Base-by-base conservation (phyloP, 768 basidiomycete genomes). In the Pulveroboletus sp. region DNA sequence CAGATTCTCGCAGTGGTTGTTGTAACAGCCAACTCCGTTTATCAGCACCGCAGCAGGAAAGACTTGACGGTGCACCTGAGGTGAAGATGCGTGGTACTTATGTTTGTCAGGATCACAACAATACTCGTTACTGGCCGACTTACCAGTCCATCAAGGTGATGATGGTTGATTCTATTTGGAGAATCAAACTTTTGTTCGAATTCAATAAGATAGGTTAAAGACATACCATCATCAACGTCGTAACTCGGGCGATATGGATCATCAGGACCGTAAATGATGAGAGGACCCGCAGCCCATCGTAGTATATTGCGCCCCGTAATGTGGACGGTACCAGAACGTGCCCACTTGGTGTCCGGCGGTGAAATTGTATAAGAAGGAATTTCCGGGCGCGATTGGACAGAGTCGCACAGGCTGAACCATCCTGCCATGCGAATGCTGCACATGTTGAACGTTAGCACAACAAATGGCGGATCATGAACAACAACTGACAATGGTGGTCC, bases 211-310 rank as follows among this genome's bases (percentile, higher is more conserved):
- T 14, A 6, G 20, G 21, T 14, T 21, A 32, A 40, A 3, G 29
- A 37, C 56, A 2, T 43, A 63, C 59, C 62, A 40, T 59, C 58
- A 25, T 60, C 61, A 13, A 58, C 33, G 35, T 63, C 58, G 47
- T 60, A 63, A 31, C 46, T 24, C 33, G 58, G 12, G 27, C 8
- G 27, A 29, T 29, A 29, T 29, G 27, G 27, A 43, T 56, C 53
- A 23, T 56, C 43, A 32, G 65, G 67, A 50, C 74, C 71, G 29
- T 74, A 73, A 24, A 77, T 61, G 11, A 79, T 70, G 27, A 78
- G 32, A 10, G 70, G 63, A 5, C 76, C 75, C 77, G 56, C 5
- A 79, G 64, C 0, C 77, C 77, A 50, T 80, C 78, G 47, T 59
- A 29, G 27, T 29, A 29, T 29, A 29, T 29, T 29, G 27, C 27